These are phyloP conservation scores for Monosporascus sp. DNA, from an alignment of 2,329 filamentous ascomycete species.

Conservation along the genomic window DNA sequence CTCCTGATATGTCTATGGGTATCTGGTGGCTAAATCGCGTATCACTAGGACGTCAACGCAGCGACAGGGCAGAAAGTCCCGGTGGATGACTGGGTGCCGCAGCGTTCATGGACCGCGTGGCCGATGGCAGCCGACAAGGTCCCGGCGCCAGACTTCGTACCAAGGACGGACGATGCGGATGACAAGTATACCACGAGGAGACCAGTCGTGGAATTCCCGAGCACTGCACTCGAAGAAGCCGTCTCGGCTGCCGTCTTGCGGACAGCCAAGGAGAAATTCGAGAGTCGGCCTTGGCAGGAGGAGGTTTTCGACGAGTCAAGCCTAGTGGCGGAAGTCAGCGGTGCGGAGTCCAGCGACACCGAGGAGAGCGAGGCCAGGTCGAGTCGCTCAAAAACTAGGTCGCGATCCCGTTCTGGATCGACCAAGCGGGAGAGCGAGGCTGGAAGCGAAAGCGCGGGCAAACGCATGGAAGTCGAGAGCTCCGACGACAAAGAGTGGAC, in stretches of 20 bases:
- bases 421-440: conserved; percentile 11
- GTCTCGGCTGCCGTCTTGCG: conserved; percentile 62
- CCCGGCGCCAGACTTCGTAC: conserved; percentile 50
- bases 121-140: conserved; percentile 61
- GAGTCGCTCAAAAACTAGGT: conserved; percentile 2
- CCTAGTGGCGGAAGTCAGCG: conserved; percentile 3
- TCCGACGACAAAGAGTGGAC: background rate
- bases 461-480: conserved; percentile 18
- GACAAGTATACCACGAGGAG: conserved; percentile 46
- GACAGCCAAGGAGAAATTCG: conserved; percentile 62
- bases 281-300: conserved; percentile 28
- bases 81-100: conserved; percentile 41
- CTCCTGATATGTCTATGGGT: too few relatives aligned
- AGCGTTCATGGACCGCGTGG: conserved; percentile 77
- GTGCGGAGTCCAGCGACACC: conserved; percentile 12
- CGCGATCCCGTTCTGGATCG: conserved; percentile 11
- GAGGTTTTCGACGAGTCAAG: conserved; percentile 6
- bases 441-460: conserved; percentile 5
- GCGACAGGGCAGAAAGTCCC: conserved; percentile 19
- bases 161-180: conserved; percentile 33
- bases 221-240: conserved; percentile 63
- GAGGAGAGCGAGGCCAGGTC: conserved; percentile 8
- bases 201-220: conserved; percentile 41
- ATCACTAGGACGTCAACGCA: conserved; percentile 21
- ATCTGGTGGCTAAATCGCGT: background rate